A percentile compares a stretch with the other conserved stretches of the same genome.
Evolutionary conservation across 2,329 filamentous ascomycete genomes (phyloP).

Genomic region (Neonectria neomacrospora): DNA sequence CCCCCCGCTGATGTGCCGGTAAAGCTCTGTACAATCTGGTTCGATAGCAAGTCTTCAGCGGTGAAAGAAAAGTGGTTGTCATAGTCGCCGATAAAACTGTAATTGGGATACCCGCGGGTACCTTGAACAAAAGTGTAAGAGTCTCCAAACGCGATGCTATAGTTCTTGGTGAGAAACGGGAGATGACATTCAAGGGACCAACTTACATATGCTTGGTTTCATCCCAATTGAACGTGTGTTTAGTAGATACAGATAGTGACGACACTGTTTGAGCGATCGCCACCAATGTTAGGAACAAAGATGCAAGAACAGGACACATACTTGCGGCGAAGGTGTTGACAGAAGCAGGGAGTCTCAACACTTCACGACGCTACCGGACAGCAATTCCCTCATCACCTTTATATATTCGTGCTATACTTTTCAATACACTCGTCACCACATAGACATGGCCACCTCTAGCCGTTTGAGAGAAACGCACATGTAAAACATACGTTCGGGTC

Average conservation of each 20-base stretch:
- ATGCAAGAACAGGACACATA: neutral
- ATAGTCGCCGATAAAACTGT: conserved; percentile 26
- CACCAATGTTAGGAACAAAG: neutral
- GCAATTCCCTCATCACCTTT: neutral
- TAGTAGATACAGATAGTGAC: neutral
- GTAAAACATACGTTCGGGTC: neutral
- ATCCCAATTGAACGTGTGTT: neutral
- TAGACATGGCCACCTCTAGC: neutral
- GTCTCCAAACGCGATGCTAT: conserved; percentile 20
- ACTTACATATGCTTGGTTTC: neutral
- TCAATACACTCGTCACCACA: neutral
- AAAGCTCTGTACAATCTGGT: conserved; percentile 20
- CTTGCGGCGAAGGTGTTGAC: neutral
- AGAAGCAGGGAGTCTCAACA: neutral
- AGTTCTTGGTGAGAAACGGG: neutral
- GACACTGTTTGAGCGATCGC: neutral
- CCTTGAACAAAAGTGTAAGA: conserved; percentile 26
- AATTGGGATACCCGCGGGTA: conserved; percentile 15
- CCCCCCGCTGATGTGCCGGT: conserved; percentile 19
- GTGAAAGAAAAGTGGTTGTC: conserved; percentile 23
- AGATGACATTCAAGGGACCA: too few species aligned
- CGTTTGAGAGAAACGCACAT: neutral
- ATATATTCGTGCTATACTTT: neutral
- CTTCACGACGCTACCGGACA: neutral
- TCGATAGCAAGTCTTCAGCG: conserved; percentile 7